Conservation (phyloP, 2,329 filamentous ascomycete genomes). For the Trichothecium sympodiale region DNA sequence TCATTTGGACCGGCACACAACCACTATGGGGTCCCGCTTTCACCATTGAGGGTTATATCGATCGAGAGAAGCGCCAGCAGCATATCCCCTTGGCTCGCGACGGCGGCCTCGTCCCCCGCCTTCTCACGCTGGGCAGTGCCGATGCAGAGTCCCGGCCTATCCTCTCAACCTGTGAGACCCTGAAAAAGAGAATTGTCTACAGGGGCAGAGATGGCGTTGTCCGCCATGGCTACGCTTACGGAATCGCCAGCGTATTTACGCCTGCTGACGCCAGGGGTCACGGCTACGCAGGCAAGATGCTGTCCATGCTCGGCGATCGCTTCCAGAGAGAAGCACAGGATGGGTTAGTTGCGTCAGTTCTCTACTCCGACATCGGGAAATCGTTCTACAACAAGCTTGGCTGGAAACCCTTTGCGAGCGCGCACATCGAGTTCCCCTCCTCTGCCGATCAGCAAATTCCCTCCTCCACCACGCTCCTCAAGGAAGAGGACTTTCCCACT, state of each 20-base stretch:
- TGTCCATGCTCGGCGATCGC: slow-evolving; percentile 48
- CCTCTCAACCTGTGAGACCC: slow-evolving; percentile 52
- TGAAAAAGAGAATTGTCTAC: slow-evolving; percentile 47
- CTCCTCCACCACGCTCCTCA: slow-evolving; percentile 29
- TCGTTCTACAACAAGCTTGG: slow-evolving; percentile 67
- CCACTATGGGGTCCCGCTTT: slow-evolving; percentile 49
- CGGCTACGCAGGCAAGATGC: slow-evolving; percentile 71
- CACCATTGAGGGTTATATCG: slow-evolving; percentile 41
- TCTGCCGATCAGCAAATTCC: slow-evolving; percentile 14
- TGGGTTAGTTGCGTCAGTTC: slow-evolving; percentile 54
- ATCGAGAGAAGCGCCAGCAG: slow-evolving; percentile 46
- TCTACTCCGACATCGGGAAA: slow-evolving; percentile 83
- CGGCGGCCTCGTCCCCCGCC: slow-evolving; percentile 52
- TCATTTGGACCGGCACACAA: slow-evolving; percentile 45
- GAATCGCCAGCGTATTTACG: slow-evolving; percentile 72
- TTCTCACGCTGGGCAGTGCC: slow-evolving; percentile 39
- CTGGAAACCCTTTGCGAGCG: slow-evolving; percentile 65
- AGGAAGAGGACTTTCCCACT: slow-evolving; percentile 46
- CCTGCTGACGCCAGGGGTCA: slow-evolving; percentile 53
- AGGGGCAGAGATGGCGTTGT: slow-evolving; percentile 21
- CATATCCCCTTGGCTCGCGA: slow-evolving; percentile 46
- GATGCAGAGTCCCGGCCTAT: slow-evolving; percentile 35
- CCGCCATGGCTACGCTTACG: slow-evolving; percentile 54
- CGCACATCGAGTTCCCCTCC: slow-evolving; percentile 53
- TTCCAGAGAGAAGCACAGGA: slow-evolving; percentile 19